phyloP scores from a whole-genome alignment of 306 rosid species.

The Glycine soja region DNA sequence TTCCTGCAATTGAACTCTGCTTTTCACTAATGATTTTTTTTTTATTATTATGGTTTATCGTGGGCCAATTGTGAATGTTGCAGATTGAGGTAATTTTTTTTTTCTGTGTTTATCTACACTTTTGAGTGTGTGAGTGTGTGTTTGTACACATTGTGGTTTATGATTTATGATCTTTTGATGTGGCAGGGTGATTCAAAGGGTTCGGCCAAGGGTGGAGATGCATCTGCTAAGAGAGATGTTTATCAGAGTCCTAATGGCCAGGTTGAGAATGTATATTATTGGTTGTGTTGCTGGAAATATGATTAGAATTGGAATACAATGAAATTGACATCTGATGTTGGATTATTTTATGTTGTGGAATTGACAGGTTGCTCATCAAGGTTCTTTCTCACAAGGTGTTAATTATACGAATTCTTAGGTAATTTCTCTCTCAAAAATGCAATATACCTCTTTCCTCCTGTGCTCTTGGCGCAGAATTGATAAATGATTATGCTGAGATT shows the following conservation, averaged over 20 bases:
- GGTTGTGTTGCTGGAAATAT: conserved; percentile 16
- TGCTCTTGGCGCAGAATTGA: not conserved
- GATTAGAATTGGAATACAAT: not conserved
- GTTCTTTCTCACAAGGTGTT: conserved; percentile 73
- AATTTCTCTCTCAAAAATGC: conserved; percentile 17
- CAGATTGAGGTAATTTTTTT: conserved; percentile 79
- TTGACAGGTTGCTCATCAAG: conserved; percentile 70
- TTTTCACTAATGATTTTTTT: conserved; percentile 47
- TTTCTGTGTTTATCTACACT: not conserved
- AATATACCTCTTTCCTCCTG: conserved; percentile 14
- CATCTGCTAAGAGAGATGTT: conserved; percentile 69
- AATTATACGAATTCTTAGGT: conserved; percentile 72
- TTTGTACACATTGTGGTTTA: not conserved
- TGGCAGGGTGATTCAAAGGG: conserved; percentile 91
- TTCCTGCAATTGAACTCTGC: not conserved
- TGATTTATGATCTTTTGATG: conserved; percentile 38
- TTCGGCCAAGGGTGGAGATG: conserved; percentile 77
- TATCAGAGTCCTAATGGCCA: conserved; percentile 66
- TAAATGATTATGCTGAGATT: conserved; percentile 25
- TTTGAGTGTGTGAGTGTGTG: not conserved
- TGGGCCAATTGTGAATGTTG: conserved; percentile 49
- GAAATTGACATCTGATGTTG: conserved; percentile 38
- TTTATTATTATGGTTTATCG: not conserved
- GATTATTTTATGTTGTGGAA: conserved; percentile 30
- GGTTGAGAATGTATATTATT: conserved; percentile 50